Percentiles rank a stretch among this genome's conserved stretches.
Conservation (phyloP, 2,329 filamentous ascomycete genomes). For the Phyllosticta capitalensis region DNA sequence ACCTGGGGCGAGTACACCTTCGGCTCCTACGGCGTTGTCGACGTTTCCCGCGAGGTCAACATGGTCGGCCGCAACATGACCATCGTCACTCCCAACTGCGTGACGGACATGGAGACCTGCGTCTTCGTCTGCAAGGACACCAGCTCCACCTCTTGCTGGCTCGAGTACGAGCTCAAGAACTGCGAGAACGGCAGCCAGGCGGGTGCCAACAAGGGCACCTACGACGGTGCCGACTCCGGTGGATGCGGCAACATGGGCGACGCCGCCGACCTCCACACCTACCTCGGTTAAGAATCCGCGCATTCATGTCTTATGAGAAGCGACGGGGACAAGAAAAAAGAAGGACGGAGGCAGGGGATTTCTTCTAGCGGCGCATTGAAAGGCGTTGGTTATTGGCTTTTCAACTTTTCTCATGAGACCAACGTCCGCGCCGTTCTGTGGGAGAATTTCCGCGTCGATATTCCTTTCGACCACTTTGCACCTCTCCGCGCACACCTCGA, state of each 20-base stretch:
- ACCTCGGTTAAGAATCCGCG: conserved; percentile 3
- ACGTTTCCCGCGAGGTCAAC: conserved; percentile 37
- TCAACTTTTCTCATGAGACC: not conserved
- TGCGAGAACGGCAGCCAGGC: conserved; percentile 12
- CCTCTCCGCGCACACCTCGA: not conserved
- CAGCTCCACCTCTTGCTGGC: conserved; percentile 22
- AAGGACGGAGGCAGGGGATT: not conserved
- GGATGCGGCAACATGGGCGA: conserved; percentile 11
- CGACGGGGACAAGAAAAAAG: not conserved
- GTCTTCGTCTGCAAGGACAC: conserved; percentile 33
- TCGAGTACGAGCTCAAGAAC: conserved; percentile 13
- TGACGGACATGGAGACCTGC: conserved; percentile 33
- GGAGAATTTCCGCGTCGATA: not conserved
- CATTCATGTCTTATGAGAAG: not conserved
- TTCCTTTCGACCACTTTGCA: not conserved
- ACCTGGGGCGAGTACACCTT: conserved; percentile 39
- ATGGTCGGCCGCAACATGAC: conserved; percentile 34
- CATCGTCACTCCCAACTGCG: conserved; percentile 31
- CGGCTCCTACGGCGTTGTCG: conserved; percentile 29
- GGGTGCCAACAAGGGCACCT: conserved; percentile 10
- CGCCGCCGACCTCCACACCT: conserved; percentile 9
- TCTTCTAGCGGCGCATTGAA: not conserved
- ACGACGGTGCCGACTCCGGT: conserved; percentile 12
- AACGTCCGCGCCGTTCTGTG: not conserved
- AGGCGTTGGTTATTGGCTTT: not conserved